A percentile compares a stretch with the other conserved stretches of the same genome.
Evolutionary conservation across 2,329 filamentous ascomycete genomes (phyloP).

Genomic region (Colletotrichum costaricense): DNA sequence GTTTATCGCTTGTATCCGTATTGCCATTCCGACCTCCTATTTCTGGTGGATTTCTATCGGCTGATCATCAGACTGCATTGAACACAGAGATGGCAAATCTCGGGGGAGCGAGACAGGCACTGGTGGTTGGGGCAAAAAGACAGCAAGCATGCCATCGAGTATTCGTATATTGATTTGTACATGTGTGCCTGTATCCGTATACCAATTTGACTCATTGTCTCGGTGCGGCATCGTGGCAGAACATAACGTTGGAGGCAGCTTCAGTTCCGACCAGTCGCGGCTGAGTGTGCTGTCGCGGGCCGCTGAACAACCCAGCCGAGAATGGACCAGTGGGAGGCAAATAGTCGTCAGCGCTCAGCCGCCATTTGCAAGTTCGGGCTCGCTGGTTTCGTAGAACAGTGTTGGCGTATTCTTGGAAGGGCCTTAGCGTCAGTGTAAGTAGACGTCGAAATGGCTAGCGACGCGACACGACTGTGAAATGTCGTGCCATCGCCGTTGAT

Average conservation of each 20-base stretch:
- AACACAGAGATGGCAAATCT: constrained; percentile 13
- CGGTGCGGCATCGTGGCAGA: constrained; percentile 26
- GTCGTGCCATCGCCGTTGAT: neutral
- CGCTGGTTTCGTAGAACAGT: neutral
- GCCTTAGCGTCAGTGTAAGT: constrained; percentile 18
- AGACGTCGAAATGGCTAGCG: neutral
- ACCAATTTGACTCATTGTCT: constrained; percentile 18
- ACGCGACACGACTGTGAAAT: constrained; percentile 7
- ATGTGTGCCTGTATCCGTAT: neutral
- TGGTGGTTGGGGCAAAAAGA: constrained; percentile 9
- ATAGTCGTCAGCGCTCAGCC: constrained; percentile 23
- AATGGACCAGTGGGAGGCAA: constrained; percentile 14
- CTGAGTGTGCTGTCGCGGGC: constrained; percentile 1
- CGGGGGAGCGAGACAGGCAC: neutral
- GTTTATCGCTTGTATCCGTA: neutral
- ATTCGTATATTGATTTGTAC: neutral
- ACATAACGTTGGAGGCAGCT: constrained; percentile 9
- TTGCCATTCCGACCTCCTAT: constrained; percentile 20
- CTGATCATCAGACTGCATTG: neutral
- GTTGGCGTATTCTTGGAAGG: constrained; percentile 6
- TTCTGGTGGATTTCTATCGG: constrained; percentile 6
- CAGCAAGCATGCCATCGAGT: constrained; percentile 28
- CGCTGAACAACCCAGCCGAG: constrained; percentile 13
- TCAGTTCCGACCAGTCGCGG: constrained; percentile 17
- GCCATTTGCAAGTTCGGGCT: constrained; percentile 7